phyloP scores from a whole-genome alignment of 164 flowering plant species.

The Houttuynia cordata region DNA sequence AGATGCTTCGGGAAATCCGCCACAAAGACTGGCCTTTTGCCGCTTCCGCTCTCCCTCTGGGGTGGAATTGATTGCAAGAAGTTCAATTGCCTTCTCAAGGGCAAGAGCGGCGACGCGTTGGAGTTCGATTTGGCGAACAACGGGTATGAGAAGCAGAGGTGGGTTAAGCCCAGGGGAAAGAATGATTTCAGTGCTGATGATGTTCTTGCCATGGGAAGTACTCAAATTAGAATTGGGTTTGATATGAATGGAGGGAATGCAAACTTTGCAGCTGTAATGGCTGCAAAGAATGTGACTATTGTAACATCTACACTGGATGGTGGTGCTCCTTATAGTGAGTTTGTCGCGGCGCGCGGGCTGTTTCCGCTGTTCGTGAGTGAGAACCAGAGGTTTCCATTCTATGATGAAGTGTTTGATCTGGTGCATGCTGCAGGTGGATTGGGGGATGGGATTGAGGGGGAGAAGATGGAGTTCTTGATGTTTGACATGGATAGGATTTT shows the following conservation, averaged over 20 bases:
- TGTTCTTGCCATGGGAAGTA: constrained; percentile 62
- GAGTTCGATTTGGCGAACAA: constrained; percentile 59
- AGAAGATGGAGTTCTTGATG: constrained; percentile 90
- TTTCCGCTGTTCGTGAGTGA: constrained; percentile 68
- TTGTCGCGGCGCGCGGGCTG: constrained; percentile 87
- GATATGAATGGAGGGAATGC: constrained; percentile 93
- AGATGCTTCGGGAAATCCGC: constrained; percentile 58
- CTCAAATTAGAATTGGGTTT: constrained; percentile 64
- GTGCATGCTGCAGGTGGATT: constrained; percentile 52
- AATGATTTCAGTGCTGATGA: constrained; percentile 75
- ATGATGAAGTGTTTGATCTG: constrained; percentile 74
- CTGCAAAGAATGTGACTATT: constrained; percentile 73
- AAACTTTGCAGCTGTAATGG: constrained; percentile 88
- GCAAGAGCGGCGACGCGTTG: constrained; percentile 35
- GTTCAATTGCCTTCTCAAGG: constrained; percentile 44
- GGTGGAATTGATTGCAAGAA: constrained; percentile 86
- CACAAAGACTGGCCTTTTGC: constrained; percentile 41
- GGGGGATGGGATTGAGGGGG: constrained; percentile 50
- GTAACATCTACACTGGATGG: constrained; percentile 56
- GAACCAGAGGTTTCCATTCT: constrained; percentile 84
- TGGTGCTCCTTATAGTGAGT: constrained; percentile 78
- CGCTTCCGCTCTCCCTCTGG: constrained; percentile 79
- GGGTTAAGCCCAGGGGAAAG: constrained; percentile 59
- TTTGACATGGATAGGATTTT: constrained; percentile 81
- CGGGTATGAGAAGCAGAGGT: constrained; percentile 52